Conservation (phyloP, 352 stramenopile genomes). For the Pythium vanterpoolii region DNA sequence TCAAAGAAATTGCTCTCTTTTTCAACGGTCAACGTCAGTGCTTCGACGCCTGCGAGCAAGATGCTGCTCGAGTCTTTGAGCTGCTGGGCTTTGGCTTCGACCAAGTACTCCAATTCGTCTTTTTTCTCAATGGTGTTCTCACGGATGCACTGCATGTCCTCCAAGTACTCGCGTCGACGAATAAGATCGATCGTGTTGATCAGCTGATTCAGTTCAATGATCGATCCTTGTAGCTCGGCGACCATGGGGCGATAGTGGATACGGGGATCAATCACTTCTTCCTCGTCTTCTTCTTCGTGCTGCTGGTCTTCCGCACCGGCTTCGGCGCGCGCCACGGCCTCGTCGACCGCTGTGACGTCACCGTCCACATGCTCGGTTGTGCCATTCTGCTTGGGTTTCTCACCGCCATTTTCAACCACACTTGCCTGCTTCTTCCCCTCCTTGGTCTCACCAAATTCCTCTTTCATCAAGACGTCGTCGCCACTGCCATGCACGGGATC, state of each 20-base stretch:
- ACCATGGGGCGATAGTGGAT: constrained; percentile 87
- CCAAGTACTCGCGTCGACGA: constrained; percentile 67
- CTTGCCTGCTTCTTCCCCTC: not conserved
- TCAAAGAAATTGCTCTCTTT: constrained; percentile 87
- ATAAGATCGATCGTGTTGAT: constrained; percentile 89
- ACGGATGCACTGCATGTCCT: constrained; percentile 84
- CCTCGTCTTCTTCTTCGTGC: constrained; percentile 32
- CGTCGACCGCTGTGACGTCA: constrained; percentile 6
- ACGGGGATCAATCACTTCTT: constrained; percentile 83
- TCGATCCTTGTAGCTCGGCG: constrained; percentile 67
- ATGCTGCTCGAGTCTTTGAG: constrained; percentile 77
- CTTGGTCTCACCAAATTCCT: not conserved
- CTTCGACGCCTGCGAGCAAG: constrained; percentile 66
- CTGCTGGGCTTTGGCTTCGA: constrained; percentile 73
- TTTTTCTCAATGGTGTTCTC: constrained; percentile 82
- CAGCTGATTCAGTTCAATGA: constrained; percentile 79
- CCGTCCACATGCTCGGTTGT: constrained; percentile 8
- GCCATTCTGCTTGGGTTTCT: constrained; percentile 18
- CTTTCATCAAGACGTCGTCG: constrained; percentile 14
- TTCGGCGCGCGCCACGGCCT: constrained; percentile 14
- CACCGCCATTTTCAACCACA: constrained; percentile 4
- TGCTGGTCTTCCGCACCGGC: constrained; percentile 22
- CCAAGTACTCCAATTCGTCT: constrained; percentile 75
- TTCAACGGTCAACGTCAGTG: constrained; percentile 59
- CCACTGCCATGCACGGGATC: not conserved